Evolutionary conservation across 2,329 filamentous ascomycete species (phyloP), one percentile per base, ranked within the genome.

Genomic region (Myriosclerotinia curreyana): DNA sequence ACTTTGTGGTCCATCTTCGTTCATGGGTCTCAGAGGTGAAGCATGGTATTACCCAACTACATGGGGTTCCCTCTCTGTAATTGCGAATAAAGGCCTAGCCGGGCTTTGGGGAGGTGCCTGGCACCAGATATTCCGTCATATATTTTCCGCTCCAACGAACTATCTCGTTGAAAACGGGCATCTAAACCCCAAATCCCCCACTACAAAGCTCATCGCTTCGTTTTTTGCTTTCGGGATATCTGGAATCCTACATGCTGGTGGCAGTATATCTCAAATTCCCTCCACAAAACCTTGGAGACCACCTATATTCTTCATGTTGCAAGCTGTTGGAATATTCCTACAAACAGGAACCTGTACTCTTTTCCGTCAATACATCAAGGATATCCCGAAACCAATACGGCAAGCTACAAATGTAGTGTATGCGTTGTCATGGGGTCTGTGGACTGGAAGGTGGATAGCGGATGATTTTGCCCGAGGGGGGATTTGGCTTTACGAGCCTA

Each of bases 31-130:
- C 0, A 78, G 86, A 11, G 81, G 80, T 54, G 83, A 83, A 71
- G 71, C 83, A 2, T 89, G 84, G 83, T 78, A 87, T 66, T 88
- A 88, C 71, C 79, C 83, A 0, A 79, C 82, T n/a, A 75, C 77
- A 15, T 89, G 83, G 76, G 85, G 85, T 0, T 79, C 79, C 25
- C 77, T 82, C 63, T 76, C 79, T 34, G 79, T 93, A 2, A 76
- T 87, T 14, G 54, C 53, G 5, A 84, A 92, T 66, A 80, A 85
- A 65, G 93, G 94, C 0, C 79, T 97, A 2, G 82, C 84, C 0
- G 93, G 92, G 0, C 89, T 88, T 77, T 98, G 94, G 94, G 87
- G 90, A 52, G 81, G 80, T 28, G 94, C 86, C 82, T 97, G 94
- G 94, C 94, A 98, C 75, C 93, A 97, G 76, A 87, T 88, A 3